Conservation (phyloP, 1,284 basidiomycete species). For the Cryptococcus sp. region DNA sequence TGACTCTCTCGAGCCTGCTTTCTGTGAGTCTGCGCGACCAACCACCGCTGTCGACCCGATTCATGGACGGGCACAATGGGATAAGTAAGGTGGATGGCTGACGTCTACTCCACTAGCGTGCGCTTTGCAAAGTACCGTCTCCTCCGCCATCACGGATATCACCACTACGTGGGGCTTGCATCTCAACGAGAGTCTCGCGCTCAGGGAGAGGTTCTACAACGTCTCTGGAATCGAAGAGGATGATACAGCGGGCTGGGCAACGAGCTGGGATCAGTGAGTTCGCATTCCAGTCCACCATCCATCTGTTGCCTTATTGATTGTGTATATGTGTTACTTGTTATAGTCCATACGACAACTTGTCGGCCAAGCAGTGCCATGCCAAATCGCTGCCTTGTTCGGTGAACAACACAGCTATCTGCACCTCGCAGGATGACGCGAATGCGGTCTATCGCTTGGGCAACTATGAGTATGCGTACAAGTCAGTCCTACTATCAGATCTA, state of each 20-base stretch:
- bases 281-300: background rate
- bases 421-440: slow-evolving; percentile 36
- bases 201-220: slow-evolving; percentile 31
- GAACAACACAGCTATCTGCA: slow-evolving; percentile 31
- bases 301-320: background rate
- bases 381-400: slow-evolving; percentile 36
- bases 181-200: slow-evolving; percentile 21
- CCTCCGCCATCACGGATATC: slow-evolving; percentile 13
- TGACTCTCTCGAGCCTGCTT: slow-evolving; percentile 41
- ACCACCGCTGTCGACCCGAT: background rate
- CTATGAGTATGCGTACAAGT: slow-evolving; percentile 41
- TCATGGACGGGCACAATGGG: background rate
- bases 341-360: slow-evolving; percentile 44
- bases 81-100: background rate
- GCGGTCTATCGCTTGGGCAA: slow-evolving; percentile 42
- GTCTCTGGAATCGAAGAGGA: slow-evolving; percentile 32
- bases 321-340: too few relatives aligned
- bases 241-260: slow-evolving; percentile 36
- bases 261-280: slow-evolving; percentile 43
- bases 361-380: slow-evolving; percentile 43
- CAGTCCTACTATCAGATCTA: slow-evolving; percentile 3
- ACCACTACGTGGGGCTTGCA: slow-evolving; percentile 30
- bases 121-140: slow-evolving; percentile 9
- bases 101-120: slow-evolving; percentile 6
- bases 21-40: slow-evolving; percentile 16